Evolutionary conservation across 768 basidiomycete genomes (phyloP), one percentile per base, ranked within the genome.

Genomic region (Gyrodon lividus): DNA sequence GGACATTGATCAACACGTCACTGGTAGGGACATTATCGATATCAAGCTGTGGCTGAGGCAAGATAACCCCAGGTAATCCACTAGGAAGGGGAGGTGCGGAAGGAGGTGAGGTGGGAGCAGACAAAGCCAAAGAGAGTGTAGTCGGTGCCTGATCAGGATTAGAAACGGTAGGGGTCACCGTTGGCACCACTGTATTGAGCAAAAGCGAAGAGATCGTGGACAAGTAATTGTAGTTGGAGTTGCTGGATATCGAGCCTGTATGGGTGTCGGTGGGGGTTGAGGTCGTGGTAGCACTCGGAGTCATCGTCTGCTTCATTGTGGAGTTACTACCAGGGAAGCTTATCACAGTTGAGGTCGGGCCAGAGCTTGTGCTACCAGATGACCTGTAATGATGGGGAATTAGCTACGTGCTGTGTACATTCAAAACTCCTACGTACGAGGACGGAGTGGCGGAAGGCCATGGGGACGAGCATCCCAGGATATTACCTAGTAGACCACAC

Each of bases 21-120:
- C 67, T 75, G 13, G 40, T 48, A 26, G 69, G 61, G 40, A 80
- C 51, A 54, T 68, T 71, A 19, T 55, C 58, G 20, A 55, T 33
- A 44, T 64, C 17, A 44, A 63, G 54, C 53, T 3, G 8, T 48
- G 54, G 47, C 19, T 60, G 37, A 48, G 87, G 81, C 72, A 81
- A 41, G 47, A 92, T 89, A 52, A 77, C 71, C 13, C 58, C 67
- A n/a, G 90, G 86, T 10, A 89, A 69, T 46, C 76, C 77, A 0
- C 74, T 67, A 0, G 89, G 89, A 12, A 90, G 72, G 0, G 81
- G 54, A 10, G 63, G 56, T 3, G 53, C 45, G 1, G 68, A 48
- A 5, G 72, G 68, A 4, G 63, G 1, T 6, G 60, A 66, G 17
- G 64, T 59, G 3, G 71, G 59, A 13, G 60, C 43, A 1, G 43